Evolutionary conservation across 352 stramenopile species (phyloP).

Genomic region (Albugo laibachii): DNA sequence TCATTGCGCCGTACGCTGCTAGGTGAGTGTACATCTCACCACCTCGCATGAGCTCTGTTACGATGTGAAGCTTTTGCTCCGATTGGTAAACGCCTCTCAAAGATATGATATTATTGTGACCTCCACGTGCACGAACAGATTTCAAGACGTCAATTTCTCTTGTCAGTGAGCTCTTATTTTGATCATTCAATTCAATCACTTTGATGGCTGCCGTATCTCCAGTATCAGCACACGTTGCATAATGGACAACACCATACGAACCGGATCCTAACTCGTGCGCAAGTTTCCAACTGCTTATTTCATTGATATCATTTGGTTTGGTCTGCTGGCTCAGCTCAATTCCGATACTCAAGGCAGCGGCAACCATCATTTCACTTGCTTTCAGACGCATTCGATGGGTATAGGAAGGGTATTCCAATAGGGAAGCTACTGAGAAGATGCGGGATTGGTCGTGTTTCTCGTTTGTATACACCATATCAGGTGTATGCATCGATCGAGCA

Average conservation of each 20-base stretch:
- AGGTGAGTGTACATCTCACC: slow-evolving; percentile 85
- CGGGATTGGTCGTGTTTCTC: no score
- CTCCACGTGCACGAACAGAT: slow-evolving; percentile 47
- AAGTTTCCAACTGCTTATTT: no score
- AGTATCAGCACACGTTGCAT: slow-evolving; percentile 43
- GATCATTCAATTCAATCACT: slow-evolving; percentile 24
- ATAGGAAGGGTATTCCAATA: no score
- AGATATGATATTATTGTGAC: slow-evolving; percentile 73
- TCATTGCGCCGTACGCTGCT: slow-evolving; percentile 35
- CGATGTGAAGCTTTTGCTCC: slow-evolving; percentile 53
- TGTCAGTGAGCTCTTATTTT: slow-evolving; percentile 31
- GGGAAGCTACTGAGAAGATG: no score
- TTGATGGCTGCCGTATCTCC: slow-evolving; percentile 57
- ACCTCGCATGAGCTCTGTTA: slow-evolving; percentile 74
- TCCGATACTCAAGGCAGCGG: no score
- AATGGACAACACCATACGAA: slow-evolving; percentile 44
- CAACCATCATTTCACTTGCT: no score
- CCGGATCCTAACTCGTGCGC: slow-evolving; percentile 37
- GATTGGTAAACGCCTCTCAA: slow-evolving; percentile 71
- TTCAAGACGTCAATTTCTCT: slow-evolving; percentile 51
- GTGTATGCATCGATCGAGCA: no score
- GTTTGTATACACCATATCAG: no score
- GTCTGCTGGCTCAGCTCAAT: no score
- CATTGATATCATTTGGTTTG: no score
- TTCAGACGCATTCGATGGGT: no score